phyloP scores from a whole-genome alignment of 768 basidiomycete species.

The Boletus subcaerulescens region DNA sequence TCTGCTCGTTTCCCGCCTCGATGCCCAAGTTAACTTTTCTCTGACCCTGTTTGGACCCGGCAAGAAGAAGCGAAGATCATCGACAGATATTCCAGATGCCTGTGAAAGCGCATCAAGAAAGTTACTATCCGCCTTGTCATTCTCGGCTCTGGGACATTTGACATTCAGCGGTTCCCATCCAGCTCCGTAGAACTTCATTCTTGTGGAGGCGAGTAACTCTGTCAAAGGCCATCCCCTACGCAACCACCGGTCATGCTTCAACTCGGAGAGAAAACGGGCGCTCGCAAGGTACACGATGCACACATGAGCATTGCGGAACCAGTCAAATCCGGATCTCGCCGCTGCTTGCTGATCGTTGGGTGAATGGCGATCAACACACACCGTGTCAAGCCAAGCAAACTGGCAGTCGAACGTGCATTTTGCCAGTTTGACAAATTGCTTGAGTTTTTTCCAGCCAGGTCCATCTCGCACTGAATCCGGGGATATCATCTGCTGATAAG shows the following conservation, averaged over 20 bases:
- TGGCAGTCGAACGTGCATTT: background rate
- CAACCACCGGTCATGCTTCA: background rate
- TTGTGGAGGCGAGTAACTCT: slow-evolving; percentile 1
- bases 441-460: slow-evolving; percentile 3
- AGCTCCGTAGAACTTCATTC: slow-evolving; percentile 4
- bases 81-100: slow-evolving; percentile 3
- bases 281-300: slow-evolving; percentile 4
- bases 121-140: slow-evolving; percentile 1
- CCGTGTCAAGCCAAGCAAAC: slow-evolving; percentile 1
- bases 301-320: slow-evolving; percentile 3
- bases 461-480: background rate
- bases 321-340: background rate
- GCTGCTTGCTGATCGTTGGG: background rate
- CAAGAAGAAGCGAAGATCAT: background rate
- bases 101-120: slow-evolving; percentile 1
- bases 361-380: background rate
- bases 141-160: background rate
- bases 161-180: slow-evolving; percentile 6
- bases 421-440: background rate
- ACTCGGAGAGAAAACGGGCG: background rate
- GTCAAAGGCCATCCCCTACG: background rate
- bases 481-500: background rate
- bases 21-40: slow-evolving; percentile 4
- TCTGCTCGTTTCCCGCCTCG: background rate
- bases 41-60: slow-evolving; percentile 6